phyloP scores from a whole-genome alignment of 2,329 filamentous ascomycete genomes.

The Neophaeococcomyces mojaviensis region DNA sequence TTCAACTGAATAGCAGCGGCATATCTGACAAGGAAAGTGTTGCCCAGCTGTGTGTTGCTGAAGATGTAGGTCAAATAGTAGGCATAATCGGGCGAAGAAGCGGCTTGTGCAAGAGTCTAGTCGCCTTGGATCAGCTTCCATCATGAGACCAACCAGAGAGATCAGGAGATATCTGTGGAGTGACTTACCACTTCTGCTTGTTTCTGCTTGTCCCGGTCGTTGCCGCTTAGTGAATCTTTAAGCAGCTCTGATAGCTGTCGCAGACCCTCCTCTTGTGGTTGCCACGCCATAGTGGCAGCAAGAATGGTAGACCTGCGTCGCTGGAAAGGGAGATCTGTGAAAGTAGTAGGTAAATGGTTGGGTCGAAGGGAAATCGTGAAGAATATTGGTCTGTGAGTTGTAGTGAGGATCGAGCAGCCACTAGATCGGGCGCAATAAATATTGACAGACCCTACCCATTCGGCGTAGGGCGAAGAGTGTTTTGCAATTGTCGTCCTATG shows the following conservation, averaged over 20 bases:
- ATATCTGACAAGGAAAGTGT: constrained; percentile 68
- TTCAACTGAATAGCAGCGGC: constrained; percentile 92
- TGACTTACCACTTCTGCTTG: constrained; percentile 75
- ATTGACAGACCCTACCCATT: too few relatives aligned
- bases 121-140: not conserved
- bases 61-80: constrained; percentile 94
- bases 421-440: too few relatives aligned
- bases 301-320: too few relatives aligned
- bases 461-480: too few relatives aligned
- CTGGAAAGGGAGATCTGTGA: too few relatives aligned
- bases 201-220: constrained; percentile 72
- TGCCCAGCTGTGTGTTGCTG: constrained; percentile 61
- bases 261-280: constrained; percentile 79
- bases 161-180: not conserved
- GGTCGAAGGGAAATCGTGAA: too few relatives aligned
- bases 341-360: too few relatives aligned
- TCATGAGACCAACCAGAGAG: not conserved
- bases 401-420: too few relatives aligned
- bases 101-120: constrained; percentile 90
- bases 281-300: constrained; percentile 27
- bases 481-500: too few relatives aligned
- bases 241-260: constrained; percentile 82
- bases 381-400: too few relatives aligned
- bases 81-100: constrained; percentile 82
- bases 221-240: constrained; percentile 82